Evolutionary conservation across 352 stramenopile genomes (phyloP), one percentile per base, ranked within the genome.

Genomic region (Globisporangium acanthophoron): DNA sequence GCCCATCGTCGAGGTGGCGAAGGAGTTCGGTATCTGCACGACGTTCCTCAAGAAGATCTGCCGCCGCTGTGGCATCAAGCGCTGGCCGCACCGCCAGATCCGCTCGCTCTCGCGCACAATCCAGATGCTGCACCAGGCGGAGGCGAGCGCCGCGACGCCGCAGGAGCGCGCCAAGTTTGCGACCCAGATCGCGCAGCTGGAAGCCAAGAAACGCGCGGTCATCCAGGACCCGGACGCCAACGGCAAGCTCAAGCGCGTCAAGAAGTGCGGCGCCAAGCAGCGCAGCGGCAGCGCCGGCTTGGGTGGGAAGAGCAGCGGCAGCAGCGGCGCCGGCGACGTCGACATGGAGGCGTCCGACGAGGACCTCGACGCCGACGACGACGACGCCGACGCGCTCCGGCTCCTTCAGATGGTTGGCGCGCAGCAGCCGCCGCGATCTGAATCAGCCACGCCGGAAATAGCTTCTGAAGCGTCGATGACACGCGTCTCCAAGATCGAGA

Each of bases 21-120:
- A 71, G 45, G 72, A 69, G 31, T 87, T 87, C 58, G 76, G 76
- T 3, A 69, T 88, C 15, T 89, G 78, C 48, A 87, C 73, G 29
- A 89, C 78, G 18, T 37, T 87, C 6, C 59, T 89, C 41, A 89
- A 89, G 67, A 87, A 85, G 20, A 86, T 89, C 50, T 87, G 76
- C 54, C 66, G 78, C 15, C 71, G 76, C 40, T 83, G 80, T 35
- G 78, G 78, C 6, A 85, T 89, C 62, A 64, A 62, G 24, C 82
- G 73, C 35, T 89, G 78, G 78, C 78, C 78, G 24, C 82, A 76
- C 60, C 70, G 78, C 31, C 75, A 78, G 52, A 85, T 89, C 55
- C 71, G 65, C 44, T 90, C 80, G 41, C 59, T 90, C n/a, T 73
- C 68, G 37, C 71, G 80, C 20, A 88, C 80, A 31, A 84, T 88